A percentile compares a stretch with the other conserved stretches of the same genome.
These are phyloP conservation scores for Biscogniauxia sp. DNA, from an alignment of 2,329 filamentous ascomycete genomes.

Conservation along the genomic window DNA sequence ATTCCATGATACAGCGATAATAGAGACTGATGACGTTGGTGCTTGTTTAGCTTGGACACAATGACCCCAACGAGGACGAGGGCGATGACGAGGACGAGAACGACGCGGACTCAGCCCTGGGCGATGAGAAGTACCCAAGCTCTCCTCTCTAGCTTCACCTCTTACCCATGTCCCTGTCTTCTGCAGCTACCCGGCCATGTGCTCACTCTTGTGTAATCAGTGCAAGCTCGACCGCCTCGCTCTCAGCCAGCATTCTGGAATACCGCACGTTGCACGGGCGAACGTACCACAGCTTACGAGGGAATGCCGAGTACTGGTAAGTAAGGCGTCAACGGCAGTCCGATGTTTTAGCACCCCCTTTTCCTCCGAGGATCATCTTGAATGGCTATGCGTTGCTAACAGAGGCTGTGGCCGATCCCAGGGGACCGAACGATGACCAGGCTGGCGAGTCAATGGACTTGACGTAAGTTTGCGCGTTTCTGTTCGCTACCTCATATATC, in stretches of 20 bases:
- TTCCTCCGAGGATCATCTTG: too few species aligned
- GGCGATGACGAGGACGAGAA: too few species aligned
- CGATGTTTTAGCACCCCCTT: too few species aligned
- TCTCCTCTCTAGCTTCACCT: background rate
- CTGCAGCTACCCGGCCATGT: background rate
- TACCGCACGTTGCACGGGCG: constrained; percentile 32
- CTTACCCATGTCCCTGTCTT: background rate
- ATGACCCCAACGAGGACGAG: constrained; percentile 1
- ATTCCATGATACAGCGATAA: background rate
- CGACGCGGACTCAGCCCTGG: constrained; percentile 13
- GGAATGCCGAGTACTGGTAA: constrained; percentile 31
- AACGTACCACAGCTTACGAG: constrained; percentile 31
- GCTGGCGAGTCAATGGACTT: constrained; percentile 7
- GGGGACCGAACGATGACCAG: background rate
- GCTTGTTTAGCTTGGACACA: background rate
- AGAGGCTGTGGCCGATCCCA: background rate
- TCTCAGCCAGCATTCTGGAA: constrained; percentile 32
- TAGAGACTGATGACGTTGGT: background rate
- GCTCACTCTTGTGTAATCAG: constrained; percentile 3
- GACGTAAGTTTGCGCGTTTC: constrained; percentile 11
- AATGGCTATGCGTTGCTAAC: constrained; percentile 8
- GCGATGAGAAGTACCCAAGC: constrained; percentile 11
- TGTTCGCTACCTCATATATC: background rate
- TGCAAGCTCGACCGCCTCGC: constrained; percentile 32
- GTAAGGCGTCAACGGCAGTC: constrained; percentile 6